Evolutionary conservation across 805 yeast species (phyloP), one percentile per base, ranked within the genome.

Genomic region (Suhomyces xylopsoci): DNA sequence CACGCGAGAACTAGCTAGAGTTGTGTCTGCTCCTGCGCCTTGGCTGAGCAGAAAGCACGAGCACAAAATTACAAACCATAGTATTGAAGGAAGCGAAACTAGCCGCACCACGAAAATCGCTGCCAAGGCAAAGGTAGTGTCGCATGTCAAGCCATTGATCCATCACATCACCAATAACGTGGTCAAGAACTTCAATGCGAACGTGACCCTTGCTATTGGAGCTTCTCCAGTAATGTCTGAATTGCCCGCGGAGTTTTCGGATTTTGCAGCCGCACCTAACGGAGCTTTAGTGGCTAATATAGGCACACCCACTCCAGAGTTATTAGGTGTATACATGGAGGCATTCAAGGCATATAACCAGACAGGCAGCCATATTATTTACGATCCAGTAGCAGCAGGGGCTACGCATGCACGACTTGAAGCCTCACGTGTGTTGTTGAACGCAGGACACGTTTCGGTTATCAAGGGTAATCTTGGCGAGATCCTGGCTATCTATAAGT

Each of bases 361-460:
- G 12, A 59, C 66, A 12, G 80, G 81, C 2, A 74, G 78, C 45
- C 92, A 89, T 3, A 79, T 91, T 30, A 81, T 91, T 0, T 85
- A 87, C 58, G 97, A 91, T 66, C 97, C 97, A 0, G 97, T 91
- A n/a, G 97, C 91, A 0, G 90, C 86, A 40, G 96, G 96, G 25
- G 97, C 97, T 0, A 78, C 96, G 0, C 52, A 62, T 3, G 78
- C 81, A 5, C 76, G 97, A 53, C 70, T 72, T 40, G 61, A 67
- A 3, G 72, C 83, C 15, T 80, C 84, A 49, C 65, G 72, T 25
- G 63, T 64, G 0, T 59, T 90, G 8, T 65, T 91, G 30, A 74
- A 83, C 36, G 65, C 75, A 10, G 90, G 90, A 1, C 80, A 77
- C 60, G 78, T 76, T 55, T 73, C 81, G 28, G 90, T 87, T 25